Percentiles rank a stretch among this genome's conserved stretches.
phyloP scores from a whole-genome alignment of 176 grass and related monocot species.

The Bolboschoenus planiculmis region DNA sequence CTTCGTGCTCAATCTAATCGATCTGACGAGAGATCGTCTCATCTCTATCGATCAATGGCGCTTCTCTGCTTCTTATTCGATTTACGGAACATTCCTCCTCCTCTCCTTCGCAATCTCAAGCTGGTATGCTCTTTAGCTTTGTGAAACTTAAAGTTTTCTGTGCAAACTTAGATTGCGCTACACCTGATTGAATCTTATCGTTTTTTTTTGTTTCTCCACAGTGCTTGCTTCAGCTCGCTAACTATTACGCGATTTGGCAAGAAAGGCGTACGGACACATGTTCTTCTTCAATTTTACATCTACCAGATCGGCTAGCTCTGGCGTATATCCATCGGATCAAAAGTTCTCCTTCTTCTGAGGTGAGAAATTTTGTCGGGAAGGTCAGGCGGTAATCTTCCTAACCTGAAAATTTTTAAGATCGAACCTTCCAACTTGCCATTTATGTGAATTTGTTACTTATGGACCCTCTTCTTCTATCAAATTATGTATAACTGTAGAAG shows the following conservation, averaged over 20 bases:
- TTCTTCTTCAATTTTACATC: constrained; percentile 16
- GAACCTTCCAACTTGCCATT: not conserved
- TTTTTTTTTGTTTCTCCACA: constrained; percentile 13
- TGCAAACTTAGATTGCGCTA: not conserved
- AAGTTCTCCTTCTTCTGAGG: constrained; percentile 42
- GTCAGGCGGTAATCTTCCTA: not conserved
- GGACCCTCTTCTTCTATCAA: not conserved
- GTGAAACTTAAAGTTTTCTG: too few species aligned
- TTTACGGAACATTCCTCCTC: constrained; percentile 63
- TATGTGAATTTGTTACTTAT: not conserved
- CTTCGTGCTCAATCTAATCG: too few species aligned
- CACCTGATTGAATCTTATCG: not conserved
- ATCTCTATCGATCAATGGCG: constrained; percentile 49
- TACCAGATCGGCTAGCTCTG: constrained; percentile 66
- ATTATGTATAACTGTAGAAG: not conserved
- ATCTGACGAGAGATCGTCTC: too few species aligned
- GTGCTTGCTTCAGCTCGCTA: constrained; percentile 76
- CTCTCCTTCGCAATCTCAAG: constrained; percentile 63
- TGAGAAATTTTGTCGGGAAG: constrained; percentile 13
- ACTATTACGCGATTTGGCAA: constrained; percentile 56
- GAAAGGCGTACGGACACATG: constrained; percentile 8
- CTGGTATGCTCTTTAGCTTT: constrained; percentile 31
- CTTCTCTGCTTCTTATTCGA: constrained; percentile 93
- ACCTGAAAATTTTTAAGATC: not conserved
- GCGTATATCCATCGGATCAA: constrained; percentile 46